Base-by-base conservation (phyloP, 2,329 filamentous ascomycete genomes). In the Hypomyces perniciosus region DNA sequence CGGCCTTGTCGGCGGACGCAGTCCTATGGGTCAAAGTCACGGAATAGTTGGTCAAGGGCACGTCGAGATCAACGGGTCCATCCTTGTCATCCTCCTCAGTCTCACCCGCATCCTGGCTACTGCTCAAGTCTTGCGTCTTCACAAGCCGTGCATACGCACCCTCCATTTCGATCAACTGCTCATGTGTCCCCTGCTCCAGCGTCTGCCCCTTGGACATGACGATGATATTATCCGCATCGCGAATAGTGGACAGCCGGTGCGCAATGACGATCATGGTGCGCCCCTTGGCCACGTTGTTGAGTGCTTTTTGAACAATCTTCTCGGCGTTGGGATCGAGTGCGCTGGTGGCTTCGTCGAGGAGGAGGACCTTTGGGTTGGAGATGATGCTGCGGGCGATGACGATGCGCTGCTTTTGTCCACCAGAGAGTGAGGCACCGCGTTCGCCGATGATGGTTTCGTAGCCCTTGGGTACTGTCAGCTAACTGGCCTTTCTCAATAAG, bases 321-420 rank as follows among this genome's bases (percentile, higher is more conserved):
- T 76, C 72, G 3, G 74, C 68, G 9, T 69, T 68, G 2, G 71
- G 68, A 39, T 75, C 71, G 8, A 75, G 62, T 1, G 84, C 81
- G 44, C 78, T 83, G 0, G 85, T 88, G 2, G 84, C 84, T 63
- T 88, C 84, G 56, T 88, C 85, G 1, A 88, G 70, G 30, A 88
- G 77, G 0, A 88, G 68, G 40, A 88, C 80, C 3, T 72, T 72
- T 0, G 84, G 83, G 50, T 83, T 71, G 26, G 80, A 81, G 40
- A 87, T 73, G 55, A 87, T 84, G 53, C 78, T 82, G 20, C 83
- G 75, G 2, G 84, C 84, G 55, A 87, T 86, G 2, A 83, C 79
- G 28, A 87, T 72, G 5, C 84, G 76, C 59, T 87, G 84, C 47
- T 83, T 76, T 59, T 87, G 84, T 1, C 84, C 84, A 7, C 84